Base-by-base conservation (phyloP, 1,139 yeast genomes). In the Candida sanyaensis region DNA sequence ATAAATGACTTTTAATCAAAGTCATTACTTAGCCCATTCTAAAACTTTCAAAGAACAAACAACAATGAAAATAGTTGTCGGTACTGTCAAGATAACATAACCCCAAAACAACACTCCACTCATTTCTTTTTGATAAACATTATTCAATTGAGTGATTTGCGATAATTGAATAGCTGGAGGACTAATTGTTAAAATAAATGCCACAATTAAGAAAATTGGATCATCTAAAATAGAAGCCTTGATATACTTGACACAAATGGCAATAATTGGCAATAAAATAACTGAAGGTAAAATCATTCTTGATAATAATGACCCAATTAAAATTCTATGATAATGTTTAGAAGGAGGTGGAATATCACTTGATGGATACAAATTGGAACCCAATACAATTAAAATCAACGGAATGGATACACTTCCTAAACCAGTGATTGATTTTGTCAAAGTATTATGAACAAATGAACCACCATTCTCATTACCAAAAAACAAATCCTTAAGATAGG, bases 391-490 rank as follows among this genome's bases (percentile, higher is more conserved):
- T 57, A 87, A 72, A 52, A 86, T 86, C 55, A 87, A 75, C 1
- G 99, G 99, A 55, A 91, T 88, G 2, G 98, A 93, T 17, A 92
- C 95, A 5, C 85, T 75, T 3, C 97, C 97, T 52, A 92, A 71
- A 64, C 90, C 96, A 34, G 73, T 78, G 44, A 92, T 79, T 0
- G 97, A 86, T 45, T 80, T 78, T 1, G 96, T 81, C 42, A 92
- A 61, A 0, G 98, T 92, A 56, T 86, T 84, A 59, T 86, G 84
- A 28, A 90, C 64, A 61, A 93, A 91, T 2, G 67, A 55, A 30
- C 44, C 44, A n/a, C 42, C 43, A 4, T 61, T 60, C 11, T 62
- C 68, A 23, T 67, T 61, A 45, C 80, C 81, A 66, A 86, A 92
- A 54, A 92, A 80, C 48, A 80, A 77, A 43, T 75, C 69, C 60